Evolutionary conservation across 805 yeast species (phyloP), one percentile per base, ranked within the genome.

Genomic region (Kodamaea sagamina): DNA sequence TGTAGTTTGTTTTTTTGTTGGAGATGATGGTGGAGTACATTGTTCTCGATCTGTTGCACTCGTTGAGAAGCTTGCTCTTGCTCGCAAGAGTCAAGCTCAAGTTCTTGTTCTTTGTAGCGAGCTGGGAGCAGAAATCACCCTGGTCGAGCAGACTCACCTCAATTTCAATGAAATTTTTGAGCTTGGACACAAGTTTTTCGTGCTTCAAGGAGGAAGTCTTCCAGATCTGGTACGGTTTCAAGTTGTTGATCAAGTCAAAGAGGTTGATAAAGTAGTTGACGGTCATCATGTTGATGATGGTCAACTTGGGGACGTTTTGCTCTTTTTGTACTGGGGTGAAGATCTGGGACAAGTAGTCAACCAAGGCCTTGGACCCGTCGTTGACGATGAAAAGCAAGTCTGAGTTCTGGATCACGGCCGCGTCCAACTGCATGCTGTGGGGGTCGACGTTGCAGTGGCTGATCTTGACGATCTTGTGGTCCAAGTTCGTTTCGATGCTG

Each of bases 201-300:
- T 57, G 59, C 28, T 50, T 55, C 28, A 68, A 49, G 1, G 71
- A 61, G 2, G 70, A 49, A 3, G 72, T 54, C 43, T 69, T 71
- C 68, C 74, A 67, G 24, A 64, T 61, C 48, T 68, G 74, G 41
- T 55, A 58, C 0, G 75, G 75, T 24, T 54, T 57, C 12, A 60
- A 44, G 16, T 42, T 43, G 47, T 59, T 59, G 34, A 69, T 62
- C 29, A 71, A 53, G 7, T 68, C 72, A 45, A 68, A 61, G 26
- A 71, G 54, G 47, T 67, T 69, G 13, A 60, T 49, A 42, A 71
- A 71, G 50, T 68, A 71, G 49, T 71, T 69, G 27, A 61, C 62
- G 4, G 71, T 63, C 50, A 69, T 61, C 52, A 70, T 48, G 45
- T 71, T 71, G 32, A 71, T 60, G 7, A 71, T 57, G 10, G 67